Conservation (phyloP, 2,329 filamentous ascomycete species). For the Penicillium hordei region DNA sequence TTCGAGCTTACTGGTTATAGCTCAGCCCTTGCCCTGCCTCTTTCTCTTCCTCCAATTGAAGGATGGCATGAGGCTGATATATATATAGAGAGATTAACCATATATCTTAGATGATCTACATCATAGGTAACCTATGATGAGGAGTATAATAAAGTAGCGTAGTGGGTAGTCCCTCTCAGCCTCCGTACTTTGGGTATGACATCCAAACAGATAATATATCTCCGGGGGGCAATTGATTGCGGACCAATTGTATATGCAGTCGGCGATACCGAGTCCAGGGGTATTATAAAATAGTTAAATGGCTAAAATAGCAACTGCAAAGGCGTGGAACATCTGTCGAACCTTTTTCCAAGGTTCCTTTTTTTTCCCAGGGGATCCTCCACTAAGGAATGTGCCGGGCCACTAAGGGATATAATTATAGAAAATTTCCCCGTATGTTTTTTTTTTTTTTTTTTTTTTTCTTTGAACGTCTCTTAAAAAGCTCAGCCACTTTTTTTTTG, state of each 20-base stretch:
- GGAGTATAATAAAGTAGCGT: not conserved
- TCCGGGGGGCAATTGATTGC: not conserved
- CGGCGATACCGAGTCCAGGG: not conserved
- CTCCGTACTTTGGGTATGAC: not conserved
- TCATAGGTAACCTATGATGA: not conserved
- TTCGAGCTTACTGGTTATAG: not conserved
- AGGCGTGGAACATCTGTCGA: slow-evolving; percentile 9
- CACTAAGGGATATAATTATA: slow-evolving; percentile 9
- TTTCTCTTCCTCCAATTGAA: not conserved
- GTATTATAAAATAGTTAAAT: not conserved
- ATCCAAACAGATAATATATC: not conserved
- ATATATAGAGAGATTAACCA: not conserved
- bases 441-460: not conserved
- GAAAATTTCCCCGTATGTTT: not conserved
- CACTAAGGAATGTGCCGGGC: slow-evolving; percentile 10
- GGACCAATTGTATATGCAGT: not conserved
- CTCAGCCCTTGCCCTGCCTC: not conserved
- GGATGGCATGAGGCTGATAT: not conserved
- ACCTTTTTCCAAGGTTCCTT: slow-evolving; percentile 6
- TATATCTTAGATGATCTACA: not conserved
- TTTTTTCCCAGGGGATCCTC: not conserved
- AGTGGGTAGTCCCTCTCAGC: not conserved
- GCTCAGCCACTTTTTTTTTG: slow-evolving; percentile 2
- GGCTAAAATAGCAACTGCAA: not conserved
- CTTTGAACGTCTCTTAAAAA: not conserved